Percentiles rank a stretch among this genome's conserved stretches.
phyloP scores from a whole-genome alignment of 2,329 filamentous ascomycete genomes.

The Gremmenia infestans region DNA sequence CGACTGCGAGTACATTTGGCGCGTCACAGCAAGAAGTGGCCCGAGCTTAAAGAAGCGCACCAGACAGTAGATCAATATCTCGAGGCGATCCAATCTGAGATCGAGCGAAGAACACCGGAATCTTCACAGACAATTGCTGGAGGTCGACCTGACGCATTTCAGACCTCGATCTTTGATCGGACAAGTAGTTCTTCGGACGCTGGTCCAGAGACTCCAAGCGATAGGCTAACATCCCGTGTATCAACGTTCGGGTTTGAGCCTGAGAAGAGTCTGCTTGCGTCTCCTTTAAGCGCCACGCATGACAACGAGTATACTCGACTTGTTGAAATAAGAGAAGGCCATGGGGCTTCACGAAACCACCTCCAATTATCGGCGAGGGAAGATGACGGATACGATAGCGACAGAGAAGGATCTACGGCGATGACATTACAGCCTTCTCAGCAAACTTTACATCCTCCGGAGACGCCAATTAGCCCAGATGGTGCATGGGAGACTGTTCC shows the following conservation, averaged over 20 bases:
- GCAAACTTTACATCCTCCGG: constrained; percentile 10
- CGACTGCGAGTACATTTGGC: constrained; percentile 41
- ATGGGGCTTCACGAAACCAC: constrained; percentile 2
- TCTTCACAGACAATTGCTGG: constrained; percentile 36
- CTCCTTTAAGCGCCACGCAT: constrained; percentile 21
- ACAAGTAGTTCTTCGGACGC: constrained; percentile 45
- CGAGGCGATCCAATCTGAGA: constrained; percentile 36
- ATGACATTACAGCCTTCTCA: constrained; percentile 20
- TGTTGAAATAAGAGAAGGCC: neutral
- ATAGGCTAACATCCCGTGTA: constrained; percentile 13
- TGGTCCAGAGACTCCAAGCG: constrained; percentile 38
- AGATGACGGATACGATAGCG: constrained; percentile 27
- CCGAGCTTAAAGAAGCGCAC: constrained; percentile 30
- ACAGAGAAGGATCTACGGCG: constrained; percentile 21
- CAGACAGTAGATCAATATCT: constrained; percentile 35
- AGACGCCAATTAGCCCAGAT: constrained; percentile 10
- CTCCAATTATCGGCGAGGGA: constrained; percentile 17
- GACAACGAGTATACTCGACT: constrained; percentile 15
- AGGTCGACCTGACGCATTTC: constrained; percentile 30
- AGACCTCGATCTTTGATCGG: constrained; percentile 47
- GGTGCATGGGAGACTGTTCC: constrained; percentile 24
- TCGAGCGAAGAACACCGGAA: constrained; percentile 40
- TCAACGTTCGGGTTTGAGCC: constrained; percentile 24
- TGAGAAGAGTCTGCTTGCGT: constrained; percentile 22
- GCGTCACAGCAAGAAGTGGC: constrained; percentile 34